These are phyloP conservation scores for Saccharum officinarum DNA, from an alignment of 176 grass and related monocot genomes.

Conservation along the genomic window DNA sequence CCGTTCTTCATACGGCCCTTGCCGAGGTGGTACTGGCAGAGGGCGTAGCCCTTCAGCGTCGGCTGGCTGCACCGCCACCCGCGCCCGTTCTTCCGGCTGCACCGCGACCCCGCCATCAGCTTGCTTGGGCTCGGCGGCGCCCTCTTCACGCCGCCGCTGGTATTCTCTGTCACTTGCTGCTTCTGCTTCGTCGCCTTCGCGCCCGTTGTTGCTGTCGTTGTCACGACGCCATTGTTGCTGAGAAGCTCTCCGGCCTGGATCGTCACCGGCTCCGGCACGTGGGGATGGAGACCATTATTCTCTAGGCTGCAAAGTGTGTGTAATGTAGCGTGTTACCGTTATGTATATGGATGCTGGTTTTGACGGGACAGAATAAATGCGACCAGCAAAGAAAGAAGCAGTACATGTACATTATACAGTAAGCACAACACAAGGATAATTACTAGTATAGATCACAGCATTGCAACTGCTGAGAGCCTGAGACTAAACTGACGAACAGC, in stretches of 20 bases:
- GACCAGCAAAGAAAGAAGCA: neutral
- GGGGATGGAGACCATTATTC: constrained; percentile 33
- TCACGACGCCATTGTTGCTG: constrained; percentile 1
- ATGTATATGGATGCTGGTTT: neutral
- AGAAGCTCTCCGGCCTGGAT: neutral
- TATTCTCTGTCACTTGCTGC: constrained; percentile 20
- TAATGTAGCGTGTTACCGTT: neutral
- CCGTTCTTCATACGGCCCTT: constrained; percentile 61
- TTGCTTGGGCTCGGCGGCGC: constrained; percentile 42
- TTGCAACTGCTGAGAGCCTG: neutral
- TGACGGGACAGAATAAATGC: neutral
- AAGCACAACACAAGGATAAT: neutral
- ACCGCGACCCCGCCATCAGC: constrained; percentile 76
- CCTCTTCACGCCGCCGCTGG: constrained; percentile 20
- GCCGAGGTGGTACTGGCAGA: constrained; percentile 96
- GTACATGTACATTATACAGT: neutral
- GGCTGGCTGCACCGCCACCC: constrained; percentile 95
- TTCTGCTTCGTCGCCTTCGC: constrained; percentile 5
- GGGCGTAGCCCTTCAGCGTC: constrained; percentile 80
- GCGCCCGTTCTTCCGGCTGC: constrained; percentile 92
- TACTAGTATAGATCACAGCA: neutral
- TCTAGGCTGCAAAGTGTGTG: constrained; percentile 33
- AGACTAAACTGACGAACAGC: neutral
- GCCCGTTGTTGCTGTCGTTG: neutral
- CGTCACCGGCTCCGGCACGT: neutral